phyloP scores from a whole-genome alignment of 306 rosid genomes.

The Malus fusca region DNA sequence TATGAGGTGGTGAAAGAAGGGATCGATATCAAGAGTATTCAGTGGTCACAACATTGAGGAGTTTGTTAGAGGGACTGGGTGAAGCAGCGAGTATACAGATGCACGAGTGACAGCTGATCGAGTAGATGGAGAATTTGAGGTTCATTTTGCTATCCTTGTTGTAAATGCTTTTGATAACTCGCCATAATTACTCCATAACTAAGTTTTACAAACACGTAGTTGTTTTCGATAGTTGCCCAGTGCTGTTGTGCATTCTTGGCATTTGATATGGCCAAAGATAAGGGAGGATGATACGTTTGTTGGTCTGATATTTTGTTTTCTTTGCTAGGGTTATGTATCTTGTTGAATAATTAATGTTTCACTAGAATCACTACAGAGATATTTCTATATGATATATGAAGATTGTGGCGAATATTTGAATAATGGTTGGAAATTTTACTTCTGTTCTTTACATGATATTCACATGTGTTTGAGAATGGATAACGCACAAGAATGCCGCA shows the following conservation, averaged over 20 bases:
- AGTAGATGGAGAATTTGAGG: slow-evolving; percentile 1
- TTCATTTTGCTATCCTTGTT: neutral
- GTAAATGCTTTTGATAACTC: slow-evolving; percentile 1
- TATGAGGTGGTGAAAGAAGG: slow-evolving; percentile 96
- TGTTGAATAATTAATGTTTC: neutral
- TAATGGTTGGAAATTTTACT: neutral
- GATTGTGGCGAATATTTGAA: neutral
- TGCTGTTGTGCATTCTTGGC: neutral
- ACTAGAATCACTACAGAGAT: neutral
- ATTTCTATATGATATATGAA: neutral
- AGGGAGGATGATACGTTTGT: neutral
- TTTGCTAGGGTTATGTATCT: neutral
- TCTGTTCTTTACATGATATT: neutral
- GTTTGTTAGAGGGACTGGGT: neutral
- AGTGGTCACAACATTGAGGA: slow-evolving; percentile 79
- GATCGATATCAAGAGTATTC: slow-evolving; percentile 68
- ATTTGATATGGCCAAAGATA: neutral
- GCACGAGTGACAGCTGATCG: neutral
- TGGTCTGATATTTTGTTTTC: neutral
- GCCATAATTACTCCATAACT: neutral
- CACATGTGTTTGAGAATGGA: no score
- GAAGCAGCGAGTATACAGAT: neutral
- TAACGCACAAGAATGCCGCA: no score
- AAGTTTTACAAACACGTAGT: neutral
- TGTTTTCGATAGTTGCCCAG: neutral